These are phyloP conservation scores for Candida mattraensis DNA, from an alignment of 805 yeast genomes.

Conservation along the genomic window DNA sequence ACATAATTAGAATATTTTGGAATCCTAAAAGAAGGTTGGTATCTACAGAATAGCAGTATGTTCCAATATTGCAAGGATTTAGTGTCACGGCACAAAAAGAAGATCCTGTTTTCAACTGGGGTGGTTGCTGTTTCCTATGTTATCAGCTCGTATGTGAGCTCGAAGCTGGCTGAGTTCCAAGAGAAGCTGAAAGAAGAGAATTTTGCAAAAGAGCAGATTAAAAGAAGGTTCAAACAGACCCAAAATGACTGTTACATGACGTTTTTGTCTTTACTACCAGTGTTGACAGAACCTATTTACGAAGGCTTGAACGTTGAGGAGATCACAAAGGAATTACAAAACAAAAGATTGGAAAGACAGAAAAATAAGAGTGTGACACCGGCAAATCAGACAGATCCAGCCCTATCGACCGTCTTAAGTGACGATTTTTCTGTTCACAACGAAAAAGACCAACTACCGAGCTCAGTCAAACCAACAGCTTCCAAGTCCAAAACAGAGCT, in stretches of 20 bases:
- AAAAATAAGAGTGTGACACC: conserved; percentile 8
- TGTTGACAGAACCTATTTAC: conserved; percentile 63
- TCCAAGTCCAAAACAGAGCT: conserved; percentile 59
- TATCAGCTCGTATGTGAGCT: conserved; percentile 41
- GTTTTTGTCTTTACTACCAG: conserved; percentile 77
- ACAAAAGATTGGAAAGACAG: conserved; percentile 46
- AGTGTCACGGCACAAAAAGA: conserved; percentile 44
- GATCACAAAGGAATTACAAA: conserved; percentile 67
- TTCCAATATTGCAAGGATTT: conserved; percentile 37
- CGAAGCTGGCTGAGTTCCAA: conserved; percentile 50
- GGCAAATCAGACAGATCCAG: conserved; percentile 17
- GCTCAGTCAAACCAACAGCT: conserved; percentile 24
- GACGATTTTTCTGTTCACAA: conserved; percentile 41
- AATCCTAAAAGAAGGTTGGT: neutral
- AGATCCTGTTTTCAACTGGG: conserved; percentile 44
- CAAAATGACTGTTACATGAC: conserved; percentile 89
- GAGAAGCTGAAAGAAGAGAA: conserved; percentile 54
- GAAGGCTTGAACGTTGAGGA: conserved; percentile 67
- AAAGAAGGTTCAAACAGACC: conserved; percentile 84
- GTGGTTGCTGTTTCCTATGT: conserved; percentile 45
- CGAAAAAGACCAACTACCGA: conserved; percentile 14
- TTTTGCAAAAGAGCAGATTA: conserved; percentile 65
- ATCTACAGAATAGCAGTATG: too few species aligned
- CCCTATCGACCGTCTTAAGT: conserved; percentile 32
- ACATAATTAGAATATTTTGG: neutral